Evolutionary conservation across 1,284 basidiomycete species (phyloP), one percentile per base, ranked within the genome.

Genomic region (Ceratobasidium sp.): DNA sequence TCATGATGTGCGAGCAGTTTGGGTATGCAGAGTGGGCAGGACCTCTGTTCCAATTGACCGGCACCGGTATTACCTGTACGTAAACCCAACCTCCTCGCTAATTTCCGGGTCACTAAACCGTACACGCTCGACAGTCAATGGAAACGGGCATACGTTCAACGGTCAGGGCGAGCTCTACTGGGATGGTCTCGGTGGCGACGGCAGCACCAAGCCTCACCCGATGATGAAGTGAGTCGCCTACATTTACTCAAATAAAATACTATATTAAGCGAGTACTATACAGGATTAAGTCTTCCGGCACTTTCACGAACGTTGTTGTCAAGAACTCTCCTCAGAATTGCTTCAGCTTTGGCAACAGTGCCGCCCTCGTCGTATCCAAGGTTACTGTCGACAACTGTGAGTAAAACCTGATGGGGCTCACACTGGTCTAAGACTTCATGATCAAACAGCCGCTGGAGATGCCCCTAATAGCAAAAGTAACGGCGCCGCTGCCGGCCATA

Each of bases 231-330:
- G 9, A 25, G 71, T 73, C 2, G 17, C 29, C 2, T 0, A 29
- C 34, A 40, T 6, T 56, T 25, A 34, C 19, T 17, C 1, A 44
- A 9, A 5, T 44, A 3, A n/a, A 44, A 25, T n/a, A 37, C 11
- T 29, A 6, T 1, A 8, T 25, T 46, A 25, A 56, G 19, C 5
- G 7, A 1, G 29, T 29, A 25, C 13, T n/a, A 15, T 1, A 32
- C 62, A 75, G 73, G 81, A 89, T 89, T 76, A 86, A 86, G 79
- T 88, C 87, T 0, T 89, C 88, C 37, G 89, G 88, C 0, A 85
- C 84, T 7, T 89, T 85, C 79, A 52, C 83, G 85, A 81, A 85
- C 57, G 81, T 88, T 34, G 81, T 83, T 19, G 84, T 87, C 19
- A 71, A 87, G 59, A 88, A 89, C 79, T 85, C 87, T 8, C 88